These are phyloP conservation scores for Onygenales sp. DNA, from an alignment of 2,329 filamentous ascomycete genomes.

Conservation along the genomic window DNA sequence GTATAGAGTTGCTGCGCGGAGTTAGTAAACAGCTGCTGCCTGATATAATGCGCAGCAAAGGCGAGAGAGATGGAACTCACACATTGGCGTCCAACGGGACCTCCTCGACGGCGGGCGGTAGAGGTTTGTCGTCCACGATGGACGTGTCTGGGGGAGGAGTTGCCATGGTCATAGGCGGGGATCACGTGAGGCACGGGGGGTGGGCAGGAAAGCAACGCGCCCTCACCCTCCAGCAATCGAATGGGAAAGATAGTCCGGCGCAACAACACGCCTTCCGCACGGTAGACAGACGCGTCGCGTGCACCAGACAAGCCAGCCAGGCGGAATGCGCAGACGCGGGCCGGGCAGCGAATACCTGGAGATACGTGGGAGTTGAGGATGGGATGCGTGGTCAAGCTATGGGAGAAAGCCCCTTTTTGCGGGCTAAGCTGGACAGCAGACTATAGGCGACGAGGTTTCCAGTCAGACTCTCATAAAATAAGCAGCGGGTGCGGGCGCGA, in stretches of 20 bases:
- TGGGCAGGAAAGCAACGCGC: not conserved
- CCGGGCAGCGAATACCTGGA: not conserved
- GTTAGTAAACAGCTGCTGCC: slow-evolving; percentile 11
- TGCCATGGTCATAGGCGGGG: slow-evolving; percentile 24
- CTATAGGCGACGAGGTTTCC: too few relatives aligned
- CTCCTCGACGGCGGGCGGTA: slow-evolving; percentile 1
- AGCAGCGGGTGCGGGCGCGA: too few relatives aligned
- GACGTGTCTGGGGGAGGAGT: slow-evolving; percentile 34
- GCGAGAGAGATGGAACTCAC: not conserved
- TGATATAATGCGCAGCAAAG: not conserved
- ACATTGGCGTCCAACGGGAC: slow-evolving; percentile 1
- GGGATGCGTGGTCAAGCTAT: too few relatives aligned
- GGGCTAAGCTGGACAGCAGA: too few relatives aligned
- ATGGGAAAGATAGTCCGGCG: not conserved
- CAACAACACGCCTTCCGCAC: not conserved
- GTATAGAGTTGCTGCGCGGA: slow-evolving; percentile 11
- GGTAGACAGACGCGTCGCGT: not conserved
- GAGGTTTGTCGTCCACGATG: slow-evolving; percentile 30
- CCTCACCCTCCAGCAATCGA: not conserved
- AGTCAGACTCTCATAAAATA: too few relatives aligned
- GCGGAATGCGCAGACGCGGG: not conserved
- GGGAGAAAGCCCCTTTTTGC: too few relatives aligned
- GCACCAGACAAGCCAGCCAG: not conserved
- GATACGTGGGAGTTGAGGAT: too few relatives aligned
- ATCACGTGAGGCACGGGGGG: slow-evolving; percentile 11